A percentile compares a stretch with the other conserved stretches of the same genome.
These are phyloP conservation scores for Aspergillus floridensis DNA, from an alignment of 2,329 filamentous ascomycete genomes.

Conservation along the genomic window DNA sequence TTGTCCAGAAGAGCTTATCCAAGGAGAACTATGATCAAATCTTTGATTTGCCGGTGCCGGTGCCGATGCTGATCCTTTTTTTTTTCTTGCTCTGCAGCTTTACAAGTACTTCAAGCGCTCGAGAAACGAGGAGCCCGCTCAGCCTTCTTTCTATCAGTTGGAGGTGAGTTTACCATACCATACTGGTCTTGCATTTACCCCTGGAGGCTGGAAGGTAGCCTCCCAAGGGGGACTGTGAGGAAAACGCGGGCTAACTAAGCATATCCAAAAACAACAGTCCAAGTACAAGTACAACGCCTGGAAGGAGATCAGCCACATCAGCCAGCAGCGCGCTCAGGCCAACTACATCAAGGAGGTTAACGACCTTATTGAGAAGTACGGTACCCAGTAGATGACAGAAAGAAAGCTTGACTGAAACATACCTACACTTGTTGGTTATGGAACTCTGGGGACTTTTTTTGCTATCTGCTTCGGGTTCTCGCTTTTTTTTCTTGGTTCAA, in stretches of 20 bases:
- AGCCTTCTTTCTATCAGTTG: slow-evolving; percentile 19
- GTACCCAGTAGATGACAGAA: slow-evolving; percentile 28
- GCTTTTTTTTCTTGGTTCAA: background rate
- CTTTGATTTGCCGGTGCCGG: background rate
- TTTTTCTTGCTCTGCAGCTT: slow-evolving; percentile 7
- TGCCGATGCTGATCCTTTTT: background rate
- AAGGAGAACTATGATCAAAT: no score
- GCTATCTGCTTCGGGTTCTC: background rate
- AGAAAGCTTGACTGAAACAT: background rate
- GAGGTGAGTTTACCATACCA: slow-evolving; percentile 13
- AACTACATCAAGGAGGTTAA: slow-evolving; percentile 73
- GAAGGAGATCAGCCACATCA: slow-evolving; percentile 66
- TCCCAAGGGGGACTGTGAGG: background rate
- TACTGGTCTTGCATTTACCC: background rate
- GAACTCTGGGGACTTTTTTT: no score
- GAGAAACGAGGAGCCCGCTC: slow-evolving; percentile 11
- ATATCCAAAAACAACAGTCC: slow-evolving; percentile 48
- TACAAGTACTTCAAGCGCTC: slow-evolving; percentile 23
- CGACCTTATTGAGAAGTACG: slow-evolving; percentile 67
- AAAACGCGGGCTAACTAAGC: background rate
- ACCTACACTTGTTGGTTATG: background rate
- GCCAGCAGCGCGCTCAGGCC: slow-evolving; percentile 67
- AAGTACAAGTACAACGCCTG: slow-evolving; percentile 80
- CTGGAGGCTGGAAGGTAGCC: no score
- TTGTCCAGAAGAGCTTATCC: no score